Percentiles rank a stretch among this genome's conserved stretches.
These are phyloP conservation scores for Rhizopus delemar DNA, from an alignment of 371 early-diverging fungal species.

Conservation along the genomic window DNA sequence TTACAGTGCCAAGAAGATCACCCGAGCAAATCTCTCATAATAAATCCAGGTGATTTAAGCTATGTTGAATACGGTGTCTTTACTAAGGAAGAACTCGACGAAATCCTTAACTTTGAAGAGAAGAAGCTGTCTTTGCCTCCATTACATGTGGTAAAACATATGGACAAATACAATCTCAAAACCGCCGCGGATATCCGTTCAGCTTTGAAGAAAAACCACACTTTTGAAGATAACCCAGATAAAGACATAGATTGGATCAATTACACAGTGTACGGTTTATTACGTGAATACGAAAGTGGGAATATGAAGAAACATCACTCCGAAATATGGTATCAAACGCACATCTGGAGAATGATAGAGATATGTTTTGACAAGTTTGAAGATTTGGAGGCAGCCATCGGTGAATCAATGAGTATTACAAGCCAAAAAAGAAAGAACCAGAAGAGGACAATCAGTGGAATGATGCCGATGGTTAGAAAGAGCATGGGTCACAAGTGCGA, in stretches of 20 bases:
- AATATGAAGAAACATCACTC: slow-evolving; percentile 18
- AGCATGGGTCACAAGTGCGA: slow-evolving; percentile 11
- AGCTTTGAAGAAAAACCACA: slow-evolving; percentile 14
- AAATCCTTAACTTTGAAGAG: slow-evolving; percentile 14
- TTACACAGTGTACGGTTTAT: slow-evolving; percentile 6
- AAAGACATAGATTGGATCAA: slow-evolving; percentile 15
- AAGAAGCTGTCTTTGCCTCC: slow-evolving; percentile 8
- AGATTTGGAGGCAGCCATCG: slow-evolving; percentile 9
- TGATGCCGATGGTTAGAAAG: neutral
- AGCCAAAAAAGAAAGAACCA: slow-evolving; percentile 19
- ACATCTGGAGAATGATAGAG: slow-evolving; percentile 25
- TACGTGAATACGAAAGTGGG: slow-evolving; percentile 21
- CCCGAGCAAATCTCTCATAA: slow-evolving; percentile 14
- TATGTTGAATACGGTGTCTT: slow-evolving; percentile 15
- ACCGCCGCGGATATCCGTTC: slow-evolving; percentile 6
- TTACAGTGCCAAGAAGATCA: slow-evolving; percentile 15
- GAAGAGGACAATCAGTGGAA: slow-evolving; percentile 6
- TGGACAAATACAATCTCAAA: slow-evolving; percentile 2
- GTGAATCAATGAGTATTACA: no score
- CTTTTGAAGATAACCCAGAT: slow-evolving; percentile 9
- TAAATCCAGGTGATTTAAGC: slow-evolving; percentile 12
- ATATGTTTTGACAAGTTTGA: slow-evolving; percentile 6
- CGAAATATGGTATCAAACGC: slow-evolving; percentile 21
- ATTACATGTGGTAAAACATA: slow-evolving; percentile 5
- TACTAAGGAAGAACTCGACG: slow-evolving; percentile 20